These are phyloP conservation scores for Calonectria henricotiae DNA, from an alignment of 2,329 filamentous ascomycete genomes.

Conservation along the genomic window DNA sequence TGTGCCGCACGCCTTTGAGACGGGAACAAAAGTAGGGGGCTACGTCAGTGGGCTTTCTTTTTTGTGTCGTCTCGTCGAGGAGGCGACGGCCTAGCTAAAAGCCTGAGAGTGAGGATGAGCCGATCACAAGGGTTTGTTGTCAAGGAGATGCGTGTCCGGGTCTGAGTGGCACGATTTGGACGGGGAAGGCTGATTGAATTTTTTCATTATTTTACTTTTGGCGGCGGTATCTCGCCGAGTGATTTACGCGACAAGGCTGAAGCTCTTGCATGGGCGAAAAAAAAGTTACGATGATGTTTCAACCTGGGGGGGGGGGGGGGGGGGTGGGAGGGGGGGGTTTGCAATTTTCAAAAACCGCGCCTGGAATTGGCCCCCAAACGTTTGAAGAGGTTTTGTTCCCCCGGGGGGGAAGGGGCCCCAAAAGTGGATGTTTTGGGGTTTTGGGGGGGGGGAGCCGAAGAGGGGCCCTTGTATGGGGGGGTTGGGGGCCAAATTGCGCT, in stretches of 20 bases:
- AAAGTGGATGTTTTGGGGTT: constrained; percentile 40
- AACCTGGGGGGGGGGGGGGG: constrained; percentile 14
- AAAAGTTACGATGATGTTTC: constrained; percentile 20
- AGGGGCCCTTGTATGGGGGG: constrained; percentile 36
- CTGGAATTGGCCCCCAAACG: constrained; percentile 41
- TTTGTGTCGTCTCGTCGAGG: background rate
- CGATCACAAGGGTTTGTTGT: constrained; percentile 8
- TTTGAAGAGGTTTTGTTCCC: constrained; percentile 29
- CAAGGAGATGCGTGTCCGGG: constrained; percentile 38
- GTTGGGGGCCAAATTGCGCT: constrained; percentile 24
- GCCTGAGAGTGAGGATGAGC: constrained; percentile 11
- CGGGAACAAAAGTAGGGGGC: constrained; percentile 11
- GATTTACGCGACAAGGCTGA: constrained; percentile 16
- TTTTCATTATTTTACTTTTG: background rate
- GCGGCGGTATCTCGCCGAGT: background rate
- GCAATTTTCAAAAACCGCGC: constrained; percentile 22
- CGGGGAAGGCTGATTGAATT: constrained; percentile 28
- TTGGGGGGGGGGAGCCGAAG: constrained; percentile 21
- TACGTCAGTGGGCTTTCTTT: constrained; percentile 31
- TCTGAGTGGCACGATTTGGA: constrained; percentile 38
- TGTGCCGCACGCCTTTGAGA: constrained; percentile 15
- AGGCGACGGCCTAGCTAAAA: constrained; percentile 12
- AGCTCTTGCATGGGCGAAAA: constrained; percentile 4
- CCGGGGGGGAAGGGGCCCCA: constrained; percentile 44
- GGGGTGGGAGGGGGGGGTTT: background rate